Evolutionary conservation across 257 asterid genomes (phyloP).

Genomic region (Nicotiana noctiflora): DNA sequence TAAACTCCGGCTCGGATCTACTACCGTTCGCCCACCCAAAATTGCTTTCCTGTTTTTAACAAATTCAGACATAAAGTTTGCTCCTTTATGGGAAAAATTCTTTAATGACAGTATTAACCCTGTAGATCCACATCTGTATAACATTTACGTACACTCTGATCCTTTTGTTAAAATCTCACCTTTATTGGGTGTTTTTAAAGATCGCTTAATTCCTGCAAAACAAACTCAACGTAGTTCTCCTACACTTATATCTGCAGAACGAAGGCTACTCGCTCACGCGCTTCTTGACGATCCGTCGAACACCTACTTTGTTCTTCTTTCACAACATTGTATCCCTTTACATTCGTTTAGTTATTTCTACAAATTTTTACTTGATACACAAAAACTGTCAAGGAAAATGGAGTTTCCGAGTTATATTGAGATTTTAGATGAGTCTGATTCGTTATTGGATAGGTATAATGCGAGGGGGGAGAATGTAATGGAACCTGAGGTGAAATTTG

Average conservation of each 20-base stretch:
- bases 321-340: slow-evolving; percentile 64
- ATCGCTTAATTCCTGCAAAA: slow-evolving; percentile 49
- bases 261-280: slow-evolving; percentile 63
- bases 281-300: slow-evolving; percentile 58
- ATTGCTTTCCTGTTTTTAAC: slow-evolving; percentile 84
- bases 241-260: slow-evolving; percentile 63
- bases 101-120: slow-evolving; percentile 25
- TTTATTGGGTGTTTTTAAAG: slow-evolving; percentile 45
- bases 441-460: slow-evolving; percentile 50
- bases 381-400: slow-evolving; percentile 38
- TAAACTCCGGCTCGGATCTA: slow-evolving; percentile 52
- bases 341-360: slow-evolving; percentile 54
- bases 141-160: slow-evolving; percentile 79
- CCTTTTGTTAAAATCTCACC: slow-evolving; percentile 39
- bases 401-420: slow-evolving; percentile 62
- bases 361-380: slow-evolving; percentile 51
- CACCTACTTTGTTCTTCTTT: slow-evolving; percentile 47
- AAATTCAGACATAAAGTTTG: slow-evolving; percentile 60
- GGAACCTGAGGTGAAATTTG: slow-evolving; percentile 68
- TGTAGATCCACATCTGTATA: slow-evolving; percentile 41
- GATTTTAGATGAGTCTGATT: slow-evolving; percentile 35
- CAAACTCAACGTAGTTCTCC: slow-evolving; percentile 87
- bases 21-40: slow-evolving; percentile 58
- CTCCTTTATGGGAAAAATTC: slow-evolving; percentile 65
- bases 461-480: slow-evolving; percentile 68